These are phyloP conservation scores for Ceratorhiza oryzae-sativae DNA, from an alignment of 1,284 basidiomycete species.

Conservation along the genomic window DNA sequence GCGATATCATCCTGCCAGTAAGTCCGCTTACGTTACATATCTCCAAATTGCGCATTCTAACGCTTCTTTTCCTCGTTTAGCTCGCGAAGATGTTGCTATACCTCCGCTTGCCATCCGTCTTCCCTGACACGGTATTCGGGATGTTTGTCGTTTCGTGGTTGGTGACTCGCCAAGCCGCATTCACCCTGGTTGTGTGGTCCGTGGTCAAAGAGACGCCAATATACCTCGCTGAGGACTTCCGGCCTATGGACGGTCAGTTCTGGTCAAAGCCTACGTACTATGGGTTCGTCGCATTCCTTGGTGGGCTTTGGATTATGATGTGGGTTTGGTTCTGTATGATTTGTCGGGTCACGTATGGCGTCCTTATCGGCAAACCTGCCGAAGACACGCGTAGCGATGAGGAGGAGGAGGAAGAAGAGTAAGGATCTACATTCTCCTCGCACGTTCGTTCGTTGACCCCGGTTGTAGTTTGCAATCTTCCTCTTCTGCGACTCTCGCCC, in stretches of 20 bases:
- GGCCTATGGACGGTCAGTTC: slow-evolving; percentile 65
- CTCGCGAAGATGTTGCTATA: slow-evolving; percentile 95
- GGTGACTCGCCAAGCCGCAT: slow-evolving; percentile 82
- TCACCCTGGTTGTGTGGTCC: slow-evolving; percentile 72
- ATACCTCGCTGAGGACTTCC: slow-evolving; percentile 65
- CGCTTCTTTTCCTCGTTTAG: slow-evolving; percentile 52
- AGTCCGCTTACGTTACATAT: slow-evolving; percentile 50
- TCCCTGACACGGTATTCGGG: slow-evolving; percentile 81
- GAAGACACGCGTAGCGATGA: slow-evolving; percentile 88
- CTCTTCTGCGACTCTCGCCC: slow-evolving; percentile 27
- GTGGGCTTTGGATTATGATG: slow-evolving; percentile 74
- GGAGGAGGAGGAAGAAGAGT: slow-evolving; percentile 53
- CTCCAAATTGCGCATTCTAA: background rate
- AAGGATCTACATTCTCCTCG: background rate
- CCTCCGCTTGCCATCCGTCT: slow-evolving; percentile 63
- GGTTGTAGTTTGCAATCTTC: background rate
- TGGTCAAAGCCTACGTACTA: slow-evolving; percentile 58
- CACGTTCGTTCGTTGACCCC: background rate
- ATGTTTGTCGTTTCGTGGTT: slow-evolving; percentile 90
- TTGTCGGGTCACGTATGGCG: slow-evolving; percentile 79
- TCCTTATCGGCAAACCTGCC: slow-evolving; percentile 78
- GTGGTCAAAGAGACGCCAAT: slow-evolving; percentile 59
- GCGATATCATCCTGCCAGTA: slow-evolving; percentile 91
- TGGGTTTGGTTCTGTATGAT: slow-evolving; percentile 89
- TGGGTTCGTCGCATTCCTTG: slow-evolving; percentile 65